Base-by-base conservation (phyloP, 257 asterid genomes). In the Petunia secreta region DNA sequence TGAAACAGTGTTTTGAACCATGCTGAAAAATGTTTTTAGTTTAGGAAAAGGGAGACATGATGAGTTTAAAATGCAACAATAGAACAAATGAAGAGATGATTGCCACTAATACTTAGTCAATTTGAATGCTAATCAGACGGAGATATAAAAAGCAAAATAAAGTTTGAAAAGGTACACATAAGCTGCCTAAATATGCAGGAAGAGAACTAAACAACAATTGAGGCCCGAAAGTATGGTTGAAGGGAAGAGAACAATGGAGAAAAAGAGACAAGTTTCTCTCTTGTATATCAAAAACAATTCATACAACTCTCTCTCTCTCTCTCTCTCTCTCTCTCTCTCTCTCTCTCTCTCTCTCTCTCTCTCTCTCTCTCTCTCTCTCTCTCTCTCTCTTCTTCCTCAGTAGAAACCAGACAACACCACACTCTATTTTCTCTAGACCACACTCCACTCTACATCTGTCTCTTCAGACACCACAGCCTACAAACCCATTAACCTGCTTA, bases 11-110 rank as follows among this genome's bases (percentile, higher is more conserved):
- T 62, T 91, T 81, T 85, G 92, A 78, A 75, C 80, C 85, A 80
- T 92, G 91, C 97, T 93, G 94, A 82, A 81, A 85, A 77, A 63
- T 34, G 43, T 63, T 37, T 73, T 57, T 7, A 34, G 13, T 50
- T 46, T 68, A 79, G 50, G 50, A 16, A 34, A 58, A 60, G 37
- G 62, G 77, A 34, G 46, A 73, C 6, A 73, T 48, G 11, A 11
- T 50, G 46, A 11, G 77, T 48, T 50, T 38, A 73, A 64, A 50
- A 52, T 50, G 77, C 13, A 73, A 44, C 77, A 73, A 13, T 50
- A 9, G 7, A 71, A 71, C 34, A 11, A 9, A 5, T 11, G 62
- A 0, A 9, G 77, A 50, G 77, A 25, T 48, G 76, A 71, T 11
- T 48, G 62, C 14, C 62, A 50, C 62, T 71, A 48, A 50, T 48